Conservation (phyloP, 1,139 yeast genomes). For the Candida sp. region DNA sequence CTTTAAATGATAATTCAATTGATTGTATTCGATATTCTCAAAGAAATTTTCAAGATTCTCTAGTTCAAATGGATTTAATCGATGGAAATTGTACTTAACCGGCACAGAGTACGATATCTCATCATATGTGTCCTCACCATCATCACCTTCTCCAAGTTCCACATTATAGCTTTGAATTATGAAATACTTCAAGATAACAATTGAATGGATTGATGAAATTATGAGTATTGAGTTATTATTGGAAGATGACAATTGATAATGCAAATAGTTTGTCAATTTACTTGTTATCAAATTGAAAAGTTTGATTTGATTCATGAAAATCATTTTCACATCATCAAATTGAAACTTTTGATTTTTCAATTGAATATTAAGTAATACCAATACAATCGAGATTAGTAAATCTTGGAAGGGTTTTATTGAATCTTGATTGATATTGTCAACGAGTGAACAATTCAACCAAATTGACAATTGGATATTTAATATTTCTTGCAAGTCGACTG, state of each 20-base stretch:
- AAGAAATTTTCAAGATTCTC: conserved; percentile 21
- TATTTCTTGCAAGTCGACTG: conserved; percentile 7
- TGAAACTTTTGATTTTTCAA: conserved; percentile 6
- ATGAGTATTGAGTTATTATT: conserved; percentile 16
- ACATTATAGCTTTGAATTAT: conserved; percentile 14
- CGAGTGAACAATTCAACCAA: neutral
- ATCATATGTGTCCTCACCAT: neutral
- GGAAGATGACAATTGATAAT: neutral
- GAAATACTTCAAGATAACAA: conserved; percentile 28
- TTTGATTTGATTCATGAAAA: conserved; percentile 30
- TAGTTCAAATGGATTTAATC: conserved; percentile 24
- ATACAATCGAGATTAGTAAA: conserved; percentile 27
- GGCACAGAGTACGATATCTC: neutral
- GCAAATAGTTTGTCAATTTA: conserved; percentile 14
- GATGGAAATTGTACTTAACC: conserved; percentile 9
- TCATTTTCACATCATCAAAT: conserved; percentile 11
- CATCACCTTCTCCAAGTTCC: neutral
- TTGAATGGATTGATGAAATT: conserved; percentile 27
- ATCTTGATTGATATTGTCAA: neutral
- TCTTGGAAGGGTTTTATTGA: conserved; percentile 13
- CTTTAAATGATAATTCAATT: conserved; percentile 9
- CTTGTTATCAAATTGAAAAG: conserved; percentile 25
- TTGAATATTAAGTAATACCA: conserved; percentile 21
- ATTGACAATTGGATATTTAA: neutral
- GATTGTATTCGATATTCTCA: conserved; percentile 20